Base-by-base conservation (phyloP, 371 early-diverging fungal species). In the Blastocladiella emersonii region DNA sequence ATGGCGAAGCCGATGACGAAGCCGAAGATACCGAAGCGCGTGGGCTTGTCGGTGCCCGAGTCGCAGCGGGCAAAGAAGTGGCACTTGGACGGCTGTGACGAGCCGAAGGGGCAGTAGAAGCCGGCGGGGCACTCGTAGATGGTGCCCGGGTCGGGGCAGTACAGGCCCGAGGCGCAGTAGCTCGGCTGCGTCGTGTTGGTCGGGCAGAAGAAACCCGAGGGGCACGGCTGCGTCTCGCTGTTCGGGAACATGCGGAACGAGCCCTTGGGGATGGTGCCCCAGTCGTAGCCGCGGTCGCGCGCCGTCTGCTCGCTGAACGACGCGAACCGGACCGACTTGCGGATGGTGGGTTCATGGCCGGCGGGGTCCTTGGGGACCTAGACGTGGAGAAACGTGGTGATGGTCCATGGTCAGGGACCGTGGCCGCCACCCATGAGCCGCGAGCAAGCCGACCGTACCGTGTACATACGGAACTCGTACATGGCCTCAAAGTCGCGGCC, bases 21-120 rank as follows among this genome's bases (percentile, higher is more conserved):
- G 17, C 37, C 43, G 37, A 59, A 59, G 44, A 59, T 59, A 36
- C 59, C 59, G 37, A 19, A 41, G 12, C 59, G 59, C 19, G 41
- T 37, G 1, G 59, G 59, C 37, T 23, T 25, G 32, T 25, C 59
- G 44, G 59, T 59, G 21, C 37, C 59, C 19, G 7, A 19, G 37
- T 8, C 15, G 15, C 43, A 59, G 1, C 7, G 21, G 2, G 37
- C 37, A 59, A 59, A 59, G 59, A 34, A 43, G 3, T 8, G 8
- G 44, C 59, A 59, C 13, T 41, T 41, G 59, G 7, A 59, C 15
- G 59, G 27, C 17, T 51, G 27, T 12, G 30, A 10, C 13, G 44
- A 15, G 21, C n/a, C 35, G 7, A 32, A 25, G 27, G 59, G 59
- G 32, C 59, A 59, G 32, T 25, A 59, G 15, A 13, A 15, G 36